A percentile compares a stretch with the other conserved stretches of the same genome.
Conservation (phyloP, 2,329 filamentous ascomycete genomes). For the Thelonectria discophora region DNA sequence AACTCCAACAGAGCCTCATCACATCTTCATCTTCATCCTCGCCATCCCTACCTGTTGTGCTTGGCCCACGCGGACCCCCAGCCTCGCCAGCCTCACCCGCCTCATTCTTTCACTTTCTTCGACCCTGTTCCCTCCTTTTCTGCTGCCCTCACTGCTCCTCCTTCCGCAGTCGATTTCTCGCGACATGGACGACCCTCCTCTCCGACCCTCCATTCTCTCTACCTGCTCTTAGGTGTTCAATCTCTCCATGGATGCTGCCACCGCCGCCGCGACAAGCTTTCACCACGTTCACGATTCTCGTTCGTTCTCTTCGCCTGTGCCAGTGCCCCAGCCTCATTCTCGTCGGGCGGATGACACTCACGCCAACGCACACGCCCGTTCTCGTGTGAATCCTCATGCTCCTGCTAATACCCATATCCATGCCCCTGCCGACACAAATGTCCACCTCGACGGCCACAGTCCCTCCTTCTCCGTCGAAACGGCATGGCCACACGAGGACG, state of each 20-base stretch:
- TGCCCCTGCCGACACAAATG: conserved; percentile 17
- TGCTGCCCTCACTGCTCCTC: background rate
- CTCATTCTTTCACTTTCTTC: conserved; percentile 4
- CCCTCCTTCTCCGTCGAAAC: conserved; percentile 26
- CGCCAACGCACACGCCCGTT: conserved; percentile 23
- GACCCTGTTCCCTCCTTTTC: background rate
- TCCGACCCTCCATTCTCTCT: conserved; percentile 22
- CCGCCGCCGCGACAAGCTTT: conserved; percentile 3
- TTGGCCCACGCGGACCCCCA: too few species aligned
- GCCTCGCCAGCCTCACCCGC: background rate
- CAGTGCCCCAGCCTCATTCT: conserved; percentile 22
- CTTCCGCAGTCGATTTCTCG: conserved; percentile 20
- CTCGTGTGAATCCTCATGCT: conserved; percentile 20
- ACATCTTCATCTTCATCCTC: too few species aligned
- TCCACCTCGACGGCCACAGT: conserved; percentile 19
- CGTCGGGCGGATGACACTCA: conserved; percentile 17
- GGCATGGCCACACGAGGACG: conserved; percentile 28
- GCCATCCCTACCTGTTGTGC: background rate
- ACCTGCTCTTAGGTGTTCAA: conserved; percentile 18
- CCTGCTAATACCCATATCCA: conserved; percentile 13
- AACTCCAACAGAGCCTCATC: conserved; percentile 27
- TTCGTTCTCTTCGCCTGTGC: conserved; percentile 17
- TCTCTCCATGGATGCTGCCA: conserved; percentile 33
- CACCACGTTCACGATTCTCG: conserved; percentile 9
- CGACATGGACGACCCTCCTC: conserved; percentile 32